phyloP scores from a whole-genome alignment of 345 rosid genomes.

The Linum trigynum region DNA sequence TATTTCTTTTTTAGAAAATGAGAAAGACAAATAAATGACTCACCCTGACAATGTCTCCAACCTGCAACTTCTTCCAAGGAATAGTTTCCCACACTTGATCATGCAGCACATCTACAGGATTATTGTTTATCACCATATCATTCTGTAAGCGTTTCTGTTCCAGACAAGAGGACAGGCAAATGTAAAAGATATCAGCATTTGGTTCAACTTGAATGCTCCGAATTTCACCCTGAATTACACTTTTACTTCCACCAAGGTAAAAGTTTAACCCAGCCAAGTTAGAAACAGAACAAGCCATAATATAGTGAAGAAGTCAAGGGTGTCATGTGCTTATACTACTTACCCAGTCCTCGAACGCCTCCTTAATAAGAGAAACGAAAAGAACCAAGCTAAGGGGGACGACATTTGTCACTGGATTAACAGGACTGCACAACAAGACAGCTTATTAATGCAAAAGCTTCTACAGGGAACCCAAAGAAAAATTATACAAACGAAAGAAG shows the following conservation, averaged over 20 bases:
- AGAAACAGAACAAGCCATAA: slow-evolving; percentile 1
- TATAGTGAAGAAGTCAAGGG: slow-evolving; percentile 12
- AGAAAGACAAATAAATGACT: slow-evolving; percentile 15
- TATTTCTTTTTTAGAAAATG: too few relatives aligned
- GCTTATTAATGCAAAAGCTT: slow-evolving; percentile 3
- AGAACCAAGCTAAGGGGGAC: slow-evolving; percentile 91
- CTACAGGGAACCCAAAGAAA: neutral
- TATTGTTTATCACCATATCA: slow-evolving; percentile 83
- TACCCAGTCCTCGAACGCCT: slow-evolving; percentile 99
- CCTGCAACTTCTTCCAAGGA: slow-evolving; percentile 95
- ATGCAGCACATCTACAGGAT: slow-evolving; percentile 69
- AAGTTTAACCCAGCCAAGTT: neutral
- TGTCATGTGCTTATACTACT: slow-evolving; percentile 20
- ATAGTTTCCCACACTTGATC: slow-evolving; percentile 68
- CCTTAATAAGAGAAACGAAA: slow-evolving; percentile 90
- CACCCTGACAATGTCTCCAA: slow-evolving; percentile 93
- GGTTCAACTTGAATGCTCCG: neutral
- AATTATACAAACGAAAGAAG: neutral
- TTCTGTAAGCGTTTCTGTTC: slow-evolving; percentile 95
- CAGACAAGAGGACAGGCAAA: slow-evolving; percentile 16
- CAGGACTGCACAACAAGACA: slow-evolving; percentile 67
- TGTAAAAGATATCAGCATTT: slow-evolving; percentile 11
- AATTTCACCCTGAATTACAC: neutral
- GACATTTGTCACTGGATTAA: slow-evolving; percentile 89
- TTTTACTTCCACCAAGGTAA: neutral